These are phyloP conservation scores for Durio zibethinus DNA, from an alignment of 345 rosid species.

Conservation along the genomic window DNA sequence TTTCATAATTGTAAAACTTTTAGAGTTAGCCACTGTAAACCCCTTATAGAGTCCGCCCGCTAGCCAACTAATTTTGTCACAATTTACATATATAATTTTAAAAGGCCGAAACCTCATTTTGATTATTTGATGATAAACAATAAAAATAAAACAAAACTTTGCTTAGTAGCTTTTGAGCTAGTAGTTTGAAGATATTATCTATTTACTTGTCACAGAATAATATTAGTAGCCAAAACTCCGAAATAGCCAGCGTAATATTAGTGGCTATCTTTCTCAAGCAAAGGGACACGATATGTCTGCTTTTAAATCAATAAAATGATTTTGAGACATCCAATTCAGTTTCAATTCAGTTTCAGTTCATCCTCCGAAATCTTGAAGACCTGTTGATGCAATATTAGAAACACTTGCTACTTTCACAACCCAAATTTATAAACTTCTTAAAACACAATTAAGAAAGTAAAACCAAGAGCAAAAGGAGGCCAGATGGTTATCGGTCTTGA, in stretches of 20 bases:
- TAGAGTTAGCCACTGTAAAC: not conserved
- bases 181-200: not conserved
- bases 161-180: not conserved
- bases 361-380: not conserved
- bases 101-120: not conserved
- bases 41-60: not conserved
- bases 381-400: not conserved
- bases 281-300: not conserved
- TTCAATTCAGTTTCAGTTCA: not conserved
- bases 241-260: not conserved
- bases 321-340: not conserved
- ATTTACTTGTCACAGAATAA: not conserved
- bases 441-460: constrained; percentile 1
- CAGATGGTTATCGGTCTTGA: not conserved
- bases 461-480: not conserved
- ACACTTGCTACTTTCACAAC: not conserved
- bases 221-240: not conserved
- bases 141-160: not conserved
- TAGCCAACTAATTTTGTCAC: not conserved
- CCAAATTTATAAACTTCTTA: not conserved
- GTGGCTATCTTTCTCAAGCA: not conserved
- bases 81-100: not conserved
- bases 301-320: not conserved
- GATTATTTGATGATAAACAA: not conserved
- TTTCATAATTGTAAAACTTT: not conserved